Evolutionary conservation across 345 rosid genomes (phyloP).

Genomic region (Syzygium jambos): DNA sequence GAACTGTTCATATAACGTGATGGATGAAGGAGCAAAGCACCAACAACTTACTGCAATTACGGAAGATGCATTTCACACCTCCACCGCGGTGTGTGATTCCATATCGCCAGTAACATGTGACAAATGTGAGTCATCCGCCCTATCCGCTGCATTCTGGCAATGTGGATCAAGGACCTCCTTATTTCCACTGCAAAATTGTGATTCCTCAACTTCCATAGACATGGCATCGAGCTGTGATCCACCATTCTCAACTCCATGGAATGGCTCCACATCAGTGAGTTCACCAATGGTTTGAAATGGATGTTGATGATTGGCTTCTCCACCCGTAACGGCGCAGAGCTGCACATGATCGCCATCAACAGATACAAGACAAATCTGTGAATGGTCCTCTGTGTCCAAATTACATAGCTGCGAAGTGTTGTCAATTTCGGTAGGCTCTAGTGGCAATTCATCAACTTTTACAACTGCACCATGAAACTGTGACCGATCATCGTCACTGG

Average conservation of each 20-base stretch:
- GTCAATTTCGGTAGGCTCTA: constrained; percentile 20
- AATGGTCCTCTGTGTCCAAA: constrained; percentile 26
- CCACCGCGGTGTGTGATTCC: constrained; percentile 3
- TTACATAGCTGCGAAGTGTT: constrained; percentile 21
- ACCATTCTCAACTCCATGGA: constrained; percentile 5
- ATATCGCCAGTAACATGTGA: constrained; percentile 12
- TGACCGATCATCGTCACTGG: constrained; percentile 40
- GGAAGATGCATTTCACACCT: not conserved
- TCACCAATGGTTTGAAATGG: not conserved
- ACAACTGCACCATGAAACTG: constrained; percentile 36
- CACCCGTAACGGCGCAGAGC: constrained; percentile 13
- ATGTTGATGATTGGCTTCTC: not conserved
- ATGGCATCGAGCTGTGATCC: constrained; percentile 6
- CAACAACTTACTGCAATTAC: not conserved
- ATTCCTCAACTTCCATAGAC: not conserved
- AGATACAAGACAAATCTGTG: constrained; percentile 29
- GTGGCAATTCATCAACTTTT: constrained; percentile 43
- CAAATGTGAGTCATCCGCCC: constrained; percentile 11
- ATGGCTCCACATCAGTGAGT: not conserved
- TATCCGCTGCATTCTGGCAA: not conserved
- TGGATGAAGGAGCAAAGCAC: not conserved
- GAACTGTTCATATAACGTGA: not conserved
- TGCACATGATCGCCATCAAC: constrained; percentile 19
- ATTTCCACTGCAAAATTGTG: not conserved
- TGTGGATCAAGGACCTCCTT: not conserved